Evolutionary conservation across 257 asterid genomes (phyloP), one percentile per base, ranked within the genome.

Genomic region (Fraxinus cuspidata): DNA sequence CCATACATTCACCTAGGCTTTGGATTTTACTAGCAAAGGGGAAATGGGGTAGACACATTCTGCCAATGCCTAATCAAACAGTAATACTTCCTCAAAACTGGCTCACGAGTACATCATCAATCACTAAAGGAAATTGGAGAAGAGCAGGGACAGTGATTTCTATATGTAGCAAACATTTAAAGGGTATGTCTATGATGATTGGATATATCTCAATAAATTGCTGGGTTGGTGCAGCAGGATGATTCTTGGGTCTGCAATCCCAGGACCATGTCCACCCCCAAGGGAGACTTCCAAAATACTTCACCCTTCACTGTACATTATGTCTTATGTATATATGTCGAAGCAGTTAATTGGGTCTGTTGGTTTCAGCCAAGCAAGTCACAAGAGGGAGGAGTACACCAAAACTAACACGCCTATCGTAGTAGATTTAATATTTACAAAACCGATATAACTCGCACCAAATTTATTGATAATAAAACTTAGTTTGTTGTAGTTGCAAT

Each of bases 161-260:
- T 72, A 56, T 70, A 72, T 73, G 77, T 38, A 76, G 88, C 79
- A 82, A 81, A 71, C 67, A 73, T 74, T 73, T 51, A 42, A 51
- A 51, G 2, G 77, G 34, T 75, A 28, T n/a, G 34, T 66, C 56
- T 77, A 28, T 65, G 23, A 34, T 77, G 77, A 77, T 72, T 73
- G 78, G 73, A 35, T 70, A 71, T 42, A 67, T 74, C 47, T 40
- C 29, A 77, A 73, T 70, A 63, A 35, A 81, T 38, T 44, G 74
- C 76, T 13, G 53, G 68, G 72, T 27, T 77, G 78, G 81, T 79
- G 72, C 71, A 73, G 66, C 78, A 79, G 71, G 73, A 40, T 35
- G 25, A 68, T 63, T 21, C 68, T 63, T 31, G 68, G 68, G 7
- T 77, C 66, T 42, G 40, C 35, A 35, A 72, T 42, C 77, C 67